A percentile compares a stretch with the other conserved stretches of the same genome.
Evolutionary conservation across 495 filamentous ascomycete genomes (phyloP).

Genomic region (Aspergillus avenaceus): DNA sequence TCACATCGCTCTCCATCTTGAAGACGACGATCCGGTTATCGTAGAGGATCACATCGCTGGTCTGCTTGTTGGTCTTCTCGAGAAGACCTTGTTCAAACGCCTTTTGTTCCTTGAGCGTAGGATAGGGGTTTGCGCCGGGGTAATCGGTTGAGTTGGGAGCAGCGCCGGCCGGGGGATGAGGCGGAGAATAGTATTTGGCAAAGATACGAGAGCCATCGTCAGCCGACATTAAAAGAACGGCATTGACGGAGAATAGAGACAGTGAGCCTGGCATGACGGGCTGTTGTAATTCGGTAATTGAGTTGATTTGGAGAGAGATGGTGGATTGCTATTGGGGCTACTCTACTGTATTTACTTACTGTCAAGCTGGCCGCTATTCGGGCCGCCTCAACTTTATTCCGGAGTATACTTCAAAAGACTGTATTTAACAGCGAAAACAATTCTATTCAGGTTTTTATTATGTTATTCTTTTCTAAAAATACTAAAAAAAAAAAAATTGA

Average conservation of each 20-base stretch:
- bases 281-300: constrained; percentile 9
- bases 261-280: constrained; percentile 45
- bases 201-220: constrained; percentile 89
- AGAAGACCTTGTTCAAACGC: constrained; percentile 93
- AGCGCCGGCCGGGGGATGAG: constrained; percentile 63
- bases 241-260: constrained; percentile 88
- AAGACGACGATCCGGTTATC: constrained; percentile 93
- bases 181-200: constrained; percentile 90
- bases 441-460: neutral
- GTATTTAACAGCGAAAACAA: neutral
- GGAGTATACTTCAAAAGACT: constrained; percentile 13
- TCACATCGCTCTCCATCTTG: constrained; percentile 96
- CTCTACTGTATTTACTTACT: constrained; percentile 30
- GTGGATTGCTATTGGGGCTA: constrained; percentile 3
- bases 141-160: constrained; percentile 49
- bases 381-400: constrained; percentile 39
- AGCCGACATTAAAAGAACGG: constrained; percentile 83
- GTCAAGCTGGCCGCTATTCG: constrained; percentile 37
- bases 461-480: too few relatives aligned
- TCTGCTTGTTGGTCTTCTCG: constrained; percentile 95
- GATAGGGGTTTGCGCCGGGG: constrained; percentile 74
- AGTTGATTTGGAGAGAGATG: constrained; percentile 1
- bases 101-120: constrained; percentile 86
- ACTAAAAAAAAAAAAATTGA: too few relatives aligned
- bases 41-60: constrained; percentile 92